Evolutionary conservation across 495 filamentous ascomycete species (phyloP), one percentile per base, ranked within the genome.

Genomic region (Pseudomonodictys pantanalensis): DNA sequence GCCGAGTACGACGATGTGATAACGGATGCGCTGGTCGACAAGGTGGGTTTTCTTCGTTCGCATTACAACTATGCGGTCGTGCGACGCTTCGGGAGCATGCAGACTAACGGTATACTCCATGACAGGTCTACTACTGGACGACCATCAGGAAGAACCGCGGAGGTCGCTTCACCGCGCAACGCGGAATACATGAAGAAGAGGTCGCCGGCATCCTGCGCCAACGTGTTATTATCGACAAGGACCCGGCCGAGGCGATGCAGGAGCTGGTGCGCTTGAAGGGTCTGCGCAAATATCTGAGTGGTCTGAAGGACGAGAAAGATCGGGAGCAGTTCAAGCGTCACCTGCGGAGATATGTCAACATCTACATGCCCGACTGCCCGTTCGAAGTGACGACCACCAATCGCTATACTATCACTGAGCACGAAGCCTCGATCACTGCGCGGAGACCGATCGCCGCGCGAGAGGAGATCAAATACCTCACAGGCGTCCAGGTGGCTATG

Each of bases 331-430:
- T 98, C 69, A 78, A 81, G 59, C 82, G 83, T 25, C 93, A 99
- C 69, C 77, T 96, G 59, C 86, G 87, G 42, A 91, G 89, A 58
- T 99, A 99, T 72, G 85, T 96, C 69, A 87, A 87, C 52, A 91
- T 96, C 62, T 97, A 97, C 74, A 79, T 91, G 25, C 87, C 91
- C 9, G 93, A 97, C 53, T 95, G 88, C 61, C 90, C 91, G 1
- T 97, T 91, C 67, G 93, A 99, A 70, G 90, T 97, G 38, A 87
- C 84, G 26, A 93, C 90, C 4, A 97, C 93, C 25, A 97, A 97
- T 67, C 86, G 95, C 41, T 99, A 97, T 74, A 92, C 91, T n/a
- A 90, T 97, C 28, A 83, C 81, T 29, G 86, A 85, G 17, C 86
- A 90, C 48, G 93, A 99, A 69, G 93, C 93, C 1, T 85, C 88